Percentiles rank a stretch among this genome's conserved stretches.
phyloP scores from a whole-genome alignment of 495 filamentous ascomycete genomes.

The Rhizodiscina lignyota region DNA sequence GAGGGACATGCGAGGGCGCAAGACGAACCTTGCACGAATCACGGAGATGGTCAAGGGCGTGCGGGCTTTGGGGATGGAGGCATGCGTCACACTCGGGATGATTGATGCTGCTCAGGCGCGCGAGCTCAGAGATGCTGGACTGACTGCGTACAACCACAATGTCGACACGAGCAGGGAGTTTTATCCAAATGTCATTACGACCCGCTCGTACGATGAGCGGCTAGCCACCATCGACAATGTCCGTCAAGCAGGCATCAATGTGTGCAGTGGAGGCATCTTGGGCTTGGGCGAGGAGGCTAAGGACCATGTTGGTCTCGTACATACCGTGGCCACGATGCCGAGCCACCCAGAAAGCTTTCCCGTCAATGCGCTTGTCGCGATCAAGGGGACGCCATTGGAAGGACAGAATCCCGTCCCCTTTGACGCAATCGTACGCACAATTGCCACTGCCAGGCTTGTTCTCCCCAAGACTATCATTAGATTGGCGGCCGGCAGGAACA shows the following conservation, averaged over 20 bases:
- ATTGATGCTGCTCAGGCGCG: slow-evolving; percentile 60
- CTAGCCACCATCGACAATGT: slow-evolving; percentile 58
- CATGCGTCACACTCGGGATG: slow-evolving; percentile 80
- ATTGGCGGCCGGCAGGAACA: slow-evolving; percentile 62
- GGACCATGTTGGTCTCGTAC: slow-evolving; percentile 63
- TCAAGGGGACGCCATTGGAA: slow-evolving; percentile 67
- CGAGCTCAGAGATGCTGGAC: slow-evolving; percentile 62
- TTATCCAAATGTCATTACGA: slow-evolving; percentile 68
- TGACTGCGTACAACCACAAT: slow-evolving; percentile 86
- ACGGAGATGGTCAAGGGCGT: slow-evolving; percentile 69
- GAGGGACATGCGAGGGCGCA: slow-evolving; percentile 80
- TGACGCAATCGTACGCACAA: slow-evolving; percentile 52
- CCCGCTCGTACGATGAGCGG: slow-evolving; percentile 68
- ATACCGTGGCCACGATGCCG: slow-evolving; percentile 60
- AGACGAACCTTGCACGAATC: slow-evolving; percentile 59
- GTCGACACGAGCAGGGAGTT: slow-evolving; percentile 74
- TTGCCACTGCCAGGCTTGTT: slow-evolving; percentile 61
- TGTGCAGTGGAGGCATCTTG: slow-evolving; percentile 71
- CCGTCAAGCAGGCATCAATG: slow-evolving; percentile 65
- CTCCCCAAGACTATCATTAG: slow-evolving; percentile 70
- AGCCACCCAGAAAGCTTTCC: slow-evolving; percentile 71
- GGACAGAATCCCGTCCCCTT: slow-evolving; percentile 55
- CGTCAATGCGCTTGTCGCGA: slow-evolving; percentile 72
- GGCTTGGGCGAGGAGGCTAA: slow-evolving; percentile 58
- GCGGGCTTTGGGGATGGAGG: slow-evolving; percentile 65